Evolutionary conservation across 345 rosid species (phyloP).

Genomic region (Erucastrum elatum): DNA sequence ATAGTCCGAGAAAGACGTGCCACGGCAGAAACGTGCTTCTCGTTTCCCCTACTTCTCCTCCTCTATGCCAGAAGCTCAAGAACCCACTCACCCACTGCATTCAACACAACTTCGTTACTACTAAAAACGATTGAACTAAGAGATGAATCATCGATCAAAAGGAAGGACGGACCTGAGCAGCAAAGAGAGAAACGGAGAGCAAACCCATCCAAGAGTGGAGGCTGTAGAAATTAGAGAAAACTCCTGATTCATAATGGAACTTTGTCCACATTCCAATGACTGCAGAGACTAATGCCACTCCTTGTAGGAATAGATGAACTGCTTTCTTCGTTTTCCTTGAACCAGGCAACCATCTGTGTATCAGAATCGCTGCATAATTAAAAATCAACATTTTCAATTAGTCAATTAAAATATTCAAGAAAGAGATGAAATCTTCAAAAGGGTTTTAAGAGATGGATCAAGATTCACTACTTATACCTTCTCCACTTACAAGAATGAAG

Average conservation of each 20-base stretch:
- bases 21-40: constrained; percentile 74
- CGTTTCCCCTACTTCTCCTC: constrained; percentile 59
- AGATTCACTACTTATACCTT: constrained; percentile 50
- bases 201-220: constrained; percentile 99
- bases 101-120: not conserved
- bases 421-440: not conserved
- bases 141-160: too few relatives aligned
- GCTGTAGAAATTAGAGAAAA: constrained; percentile 79
- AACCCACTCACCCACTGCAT: constrained; percentile 90
- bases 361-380: constrained; percentile 66
- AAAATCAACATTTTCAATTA: not conserved
- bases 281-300: constrained; percentile 82
- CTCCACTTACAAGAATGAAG: constrained; percentile 86
- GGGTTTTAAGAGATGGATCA: not conserved
- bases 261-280: constrained; percentile 86
- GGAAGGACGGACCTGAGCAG: constrained; percentile 60
- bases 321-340: constrained; percentile 80
- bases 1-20: constrained; percentile 90
- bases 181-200: constrained; percentile 75
- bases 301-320: constrained; percentile 83
- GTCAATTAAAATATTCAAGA: not conserved
- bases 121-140: not conserved
- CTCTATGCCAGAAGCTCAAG: constrained; percentile 84
- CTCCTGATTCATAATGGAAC: constrained; percentile 62
- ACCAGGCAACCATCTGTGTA: constrained; percentile 89